Conservation (phyloP, 1,139 yeast genomes). For the Yamadazyma siamensis region DNA sequence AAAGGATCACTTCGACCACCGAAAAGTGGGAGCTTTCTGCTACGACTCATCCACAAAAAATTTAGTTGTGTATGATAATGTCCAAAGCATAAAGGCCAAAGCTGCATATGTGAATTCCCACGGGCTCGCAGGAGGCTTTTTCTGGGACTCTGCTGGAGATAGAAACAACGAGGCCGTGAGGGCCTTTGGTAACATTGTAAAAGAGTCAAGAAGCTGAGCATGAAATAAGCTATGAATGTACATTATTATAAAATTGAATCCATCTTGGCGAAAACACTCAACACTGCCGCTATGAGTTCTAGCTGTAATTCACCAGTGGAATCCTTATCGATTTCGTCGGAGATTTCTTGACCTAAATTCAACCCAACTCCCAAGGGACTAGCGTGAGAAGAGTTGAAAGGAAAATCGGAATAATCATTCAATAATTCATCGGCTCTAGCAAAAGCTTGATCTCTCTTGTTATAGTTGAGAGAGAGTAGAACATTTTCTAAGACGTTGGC, state of each 20-base stretch:
- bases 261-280: constrained; percentile 59
- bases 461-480: constrained; percentile 72
- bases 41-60: constrained; percentile 36
- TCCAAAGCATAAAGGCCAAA: constrained; percentile 50
- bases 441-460: constrained; percentile 89
- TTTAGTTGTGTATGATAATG: constrained; percentile 67
- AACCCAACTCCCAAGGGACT: constrained; percentile 72
- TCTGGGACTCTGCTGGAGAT: constrained; percentile 94
- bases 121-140: constrained; percentile 78
- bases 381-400: constrained; percentile 58
- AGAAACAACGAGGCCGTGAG: constrained; percentile 5
- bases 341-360: constrained; percentile 68
- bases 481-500: constrained; percentile 96
- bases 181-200: constrained; percentile 1
- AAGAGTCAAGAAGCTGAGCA: background rate
- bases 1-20: constrained; percentile 48
- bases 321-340: constrained; percentile 62
- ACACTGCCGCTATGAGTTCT: constrained; percentile 90
- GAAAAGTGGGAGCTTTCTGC: constrained; percentile 57
- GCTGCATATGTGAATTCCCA: constrained; percentile 52
- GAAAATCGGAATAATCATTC: constrained; percentile 78
- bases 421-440: constrained; percentile 89
- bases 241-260: constrained; percentile 40
- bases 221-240: constrained; percentile 3
- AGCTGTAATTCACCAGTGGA: constrained; percentile 60